Base-by-base conservation (phyloP, 371 early-diverging fungal genomes). In the Rhizomucor pusillus region DNA sequence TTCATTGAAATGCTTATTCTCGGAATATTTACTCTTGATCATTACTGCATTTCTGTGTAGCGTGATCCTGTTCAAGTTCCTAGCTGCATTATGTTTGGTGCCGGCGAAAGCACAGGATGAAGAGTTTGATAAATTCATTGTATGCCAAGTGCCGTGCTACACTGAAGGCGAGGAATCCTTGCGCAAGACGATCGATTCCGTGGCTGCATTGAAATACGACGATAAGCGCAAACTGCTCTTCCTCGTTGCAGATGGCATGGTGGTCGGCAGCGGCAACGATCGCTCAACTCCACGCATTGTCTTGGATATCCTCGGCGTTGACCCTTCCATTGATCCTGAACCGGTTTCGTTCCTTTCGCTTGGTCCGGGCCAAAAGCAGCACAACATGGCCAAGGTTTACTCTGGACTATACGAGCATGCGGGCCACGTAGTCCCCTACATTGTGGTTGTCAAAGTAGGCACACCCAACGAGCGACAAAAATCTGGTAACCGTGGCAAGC, bases 351-450 rank as follows among this genome's bases (percentile, higher is more conserved):
- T 95, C 77, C 70, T 94, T 36, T 89, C 98, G 0, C 65, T 98
- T 4, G 95, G 94, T 23, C 88, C 93, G 44, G 98, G 97, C 3
- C 62, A 71, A 46, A 88, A 89, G 63, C 92, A 96, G 60, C 87
- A 92, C 68, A 99, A 99, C 71, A 86, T 88, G 82, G 99, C 92
- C 57, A 97, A 95, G 73, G 94, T 99, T 0, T 99, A 99, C 73
- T 91, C 97, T 12, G 99, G 99, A 1, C 71, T 96, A 6, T 99
- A 98, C 62, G 90, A 93, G 60, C 83, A 84, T 59, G 85, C 78
- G 23, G 97, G 93, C 33, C 94, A 92, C 51, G 80, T 87, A 22
- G 91, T 97, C 11, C 98, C 98, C 0, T 98, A 91, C 70, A 67
- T 99, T 54, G 94, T 99, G 1, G 87, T 99, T 7, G 94, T 90